A percentile compares a stretch with the other conserved stretches of the same genome.
These are phyloP conservation scores for Ophiostoma sp. DNA, from an alignment of 2,329 filamentous ascomycete genomes.

Conservation along the genomic window DNA sequence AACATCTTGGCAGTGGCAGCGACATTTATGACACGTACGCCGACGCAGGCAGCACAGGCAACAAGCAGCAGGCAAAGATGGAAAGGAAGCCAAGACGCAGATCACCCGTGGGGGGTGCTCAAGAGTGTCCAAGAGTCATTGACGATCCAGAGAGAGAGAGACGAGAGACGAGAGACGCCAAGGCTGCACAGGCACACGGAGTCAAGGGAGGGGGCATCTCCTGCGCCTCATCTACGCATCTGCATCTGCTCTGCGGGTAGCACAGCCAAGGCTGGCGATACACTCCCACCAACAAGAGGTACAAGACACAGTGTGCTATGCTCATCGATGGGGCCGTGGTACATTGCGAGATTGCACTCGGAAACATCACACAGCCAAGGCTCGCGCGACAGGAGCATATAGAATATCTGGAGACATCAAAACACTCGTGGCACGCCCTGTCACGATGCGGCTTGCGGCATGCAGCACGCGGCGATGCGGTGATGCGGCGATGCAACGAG, in stretches of 20 bases:
- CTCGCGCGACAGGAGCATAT: not conserved
- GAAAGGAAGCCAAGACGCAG: not conserved
- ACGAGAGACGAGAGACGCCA: not conserved
- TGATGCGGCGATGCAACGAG: not conserved
- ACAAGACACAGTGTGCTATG: constrained; percentile 7
- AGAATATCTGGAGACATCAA: not conserved
- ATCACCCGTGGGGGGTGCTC: not conserved
- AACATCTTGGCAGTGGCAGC: too few species aligned
- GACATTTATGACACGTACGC: too few species aligned
- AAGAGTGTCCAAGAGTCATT: too few species aligned
- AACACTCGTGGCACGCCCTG: too few species aligned
- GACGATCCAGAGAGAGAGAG: too few species aligned
- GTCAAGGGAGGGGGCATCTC: not conserved
- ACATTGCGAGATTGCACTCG: not conserved
- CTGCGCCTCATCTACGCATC: not conserved
- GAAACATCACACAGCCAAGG: constrained; percentile 11
- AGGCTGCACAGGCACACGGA: not conserved
- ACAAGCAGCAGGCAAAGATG: too few species aligned
- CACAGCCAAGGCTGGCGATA: constrained; percentile 13
- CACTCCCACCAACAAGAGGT: not conserved
- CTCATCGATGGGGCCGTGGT: not conserved
- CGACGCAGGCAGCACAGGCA: too few species aligned
- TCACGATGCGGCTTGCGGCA: not conserved
- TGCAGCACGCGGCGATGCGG: not conserved
- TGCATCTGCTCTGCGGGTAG: not conserved